phyloP scores from a whole-genome alignment of 2,329 filamentous ascomycete genomes.

The Alternaria incomplexa region DNA sequence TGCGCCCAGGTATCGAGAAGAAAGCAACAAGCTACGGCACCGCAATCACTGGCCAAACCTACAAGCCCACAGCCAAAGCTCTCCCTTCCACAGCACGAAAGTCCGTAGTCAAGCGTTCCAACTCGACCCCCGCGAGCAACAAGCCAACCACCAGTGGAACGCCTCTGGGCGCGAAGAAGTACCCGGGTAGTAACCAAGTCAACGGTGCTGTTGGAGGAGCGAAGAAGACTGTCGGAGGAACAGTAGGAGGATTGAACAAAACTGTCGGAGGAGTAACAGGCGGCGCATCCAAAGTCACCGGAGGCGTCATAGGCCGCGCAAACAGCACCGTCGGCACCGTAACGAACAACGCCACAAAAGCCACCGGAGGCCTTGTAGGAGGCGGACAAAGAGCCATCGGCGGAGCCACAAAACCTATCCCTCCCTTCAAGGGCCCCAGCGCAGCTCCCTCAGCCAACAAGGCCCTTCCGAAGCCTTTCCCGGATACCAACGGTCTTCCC shows the following conservation, averaged over 20 bases:
- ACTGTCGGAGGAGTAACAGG: conserved; percentile 19
- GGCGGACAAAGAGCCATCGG: conserved; percentile 17
- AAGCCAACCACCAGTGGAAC: conserved; percentile 22
- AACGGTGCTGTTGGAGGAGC: conserved; percentile 14
- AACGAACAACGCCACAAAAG: conserved; percentile 11
- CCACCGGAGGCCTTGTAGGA: conserved; percentile 5
- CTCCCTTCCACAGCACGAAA: conserved; percentile 40
- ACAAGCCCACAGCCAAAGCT: conserved; percentile 34
- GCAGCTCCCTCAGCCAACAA: conserved; percentile 9
- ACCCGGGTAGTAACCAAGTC: conserved; percentile 27
- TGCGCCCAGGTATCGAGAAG: conserved; percentile 36
- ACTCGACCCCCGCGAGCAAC: conserved; percentile 38
- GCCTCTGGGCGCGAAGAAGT: conserved; percentile 40
- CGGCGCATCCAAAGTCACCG: conserved; percentile 12
- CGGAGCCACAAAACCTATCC: conserved; percentile 8
- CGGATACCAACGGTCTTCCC: conserved; percentile 12
- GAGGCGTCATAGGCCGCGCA: conserved; percentile 12
- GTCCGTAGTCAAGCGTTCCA: conserved; percentile 39
- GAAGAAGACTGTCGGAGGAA: conserved; percentile 28
- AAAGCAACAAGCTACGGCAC: conserved; percentile 37
- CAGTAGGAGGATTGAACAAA: conserved; percentile 20
- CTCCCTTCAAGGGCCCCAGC: conserved; percentile 12
- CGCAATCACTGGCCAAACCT: conserved; percentile 38
- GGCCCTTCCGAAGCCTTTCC: conserved; percentile 10
- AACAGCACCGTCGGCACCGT: conserved; percentile 18